Evolutionary conservation across 805 yeast genomes (phyloP).

Genomic region (Candida pini): DNA sequence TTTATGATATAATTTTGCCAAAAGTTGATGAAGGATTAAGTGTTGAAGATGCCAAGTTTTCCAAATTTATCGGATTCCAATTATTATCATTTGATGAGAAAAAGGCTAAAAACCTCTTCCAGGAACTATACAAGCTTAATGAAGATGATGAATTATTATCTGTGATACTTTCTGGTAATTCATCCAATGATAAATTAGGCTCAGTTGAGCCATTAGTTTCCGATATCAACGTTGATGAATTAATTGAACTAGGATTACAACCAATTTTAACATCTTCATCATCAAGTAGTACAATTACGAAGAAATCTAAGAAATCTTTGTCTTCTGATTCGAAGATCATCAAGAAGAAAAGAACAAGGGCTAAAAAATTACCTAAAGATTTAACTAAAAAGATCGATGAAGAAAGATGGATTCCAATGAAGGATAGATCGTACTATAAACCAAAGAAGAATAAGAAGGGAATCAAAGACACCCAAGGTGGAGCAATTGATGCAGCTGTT

Average conservation of each 20-base stretch:
- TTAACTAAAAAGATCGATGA: constrained; percentile 37
- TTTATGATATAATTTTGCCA: constrained; percentile 25
- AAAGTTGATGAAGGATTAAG: constrained; percentile 6
- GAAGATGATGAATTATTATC: constrained; percentile 19
- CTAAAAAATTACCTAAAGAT: constrained; percentile 24
- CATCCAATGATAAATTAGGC: constrained; percentile 3
- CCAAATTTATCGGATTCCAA: constrained; percentile 32
- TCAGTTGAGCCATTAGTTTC: constrained; percentile 23
- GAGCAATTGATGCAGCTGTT: constrained; percentile 41
- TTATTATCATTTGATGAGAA: constrained; percentile 30
- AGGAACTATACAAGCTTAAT: constrained; percentile 10
- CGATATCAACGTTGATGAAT: constrained; percentile 27
- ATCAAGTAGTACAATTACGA: constrained; percentile 3
- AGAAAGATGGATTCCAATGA: constrained; percentile 90
- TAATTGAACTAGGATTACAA: constrained; percentile 25
- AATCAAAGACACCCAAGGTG: constrained; percentile 53
- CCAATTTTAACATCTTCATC: constrained; percentile 17
- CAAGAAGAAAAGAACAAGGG: constrained; percentile 23
- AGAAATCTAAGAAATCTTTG: constrained; percentile 2
- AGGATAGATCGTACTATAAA: constrained; percentile 77
- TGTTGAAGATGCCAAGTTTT: constrained; percentile 21
- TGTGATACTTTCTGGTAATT: constrained; percentile 10
- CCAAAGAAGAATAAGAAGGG: constrained; percentile 63
- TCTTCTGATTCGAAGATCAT: constrained; percentile 14
- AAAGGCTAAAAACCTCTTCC: constrained; percentile 27